phyloP scores from a whole-genome alignment of 2,329 filamentous ascomycete genomes.

The Alternaria sp. region DNA sequence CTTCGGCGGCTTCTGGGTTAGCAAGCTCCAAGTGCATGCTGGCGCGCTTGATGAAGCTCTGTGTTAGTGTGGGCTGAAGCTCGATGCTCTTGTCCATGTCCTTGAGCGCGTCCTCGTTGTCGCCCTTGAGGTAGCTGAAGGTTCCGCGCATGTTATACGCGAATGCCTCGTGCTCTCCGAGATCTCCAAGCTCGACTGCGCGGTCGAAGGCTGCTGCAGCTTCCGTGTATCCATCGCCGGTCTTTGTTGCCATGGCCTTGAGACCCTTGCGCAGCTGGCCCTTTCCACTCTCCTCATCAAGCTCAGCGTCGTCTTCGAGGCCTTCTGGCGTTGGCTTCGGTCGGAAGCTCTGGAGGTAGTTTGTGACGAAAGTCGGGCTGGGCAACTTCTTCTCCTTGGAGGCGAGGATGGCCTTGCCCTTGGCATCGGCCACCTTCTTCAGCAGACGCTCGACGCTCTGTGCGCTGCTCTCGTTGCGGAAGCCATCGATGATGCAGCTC shows the following conservation, averaged over 20 bases:
- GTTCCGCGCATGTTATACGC: slow-evolving; percentile 97
- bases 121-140: slow-evolving; percentile 90
- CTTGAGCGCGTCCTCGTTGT: slow-evolving; percentile 80
- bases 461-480: slow-evolving; percentile 89
- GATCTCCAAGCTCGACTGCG: slow-evolving; percentile 81
- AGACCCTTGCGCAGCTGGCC: slow-evolving; percentile 87
- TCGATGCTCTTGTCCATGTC: slow-evolving; percentile 95
- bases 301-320: slow-evolving; percentile 81
- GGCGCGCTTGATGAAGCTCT: slow-evolving; percentile 98
- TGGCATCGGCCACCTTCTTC: slow-evolving; percentile 96
- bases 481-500: slow-evolving; percentile 98
- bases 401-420: slow-evolving; percentile 87
- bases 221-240: slow-evolving; percentile 89
- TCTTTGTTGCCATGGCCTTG: slow-evolving; percentile 82
- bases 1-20: slow-evolving; percentile 83
- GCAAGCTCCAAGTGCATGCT: slow-evolving; percentile 96
- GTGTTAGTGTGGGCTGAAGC: slow-evolving; percentile 84
- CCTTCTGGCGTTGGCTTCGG: slow-evolving; percentile 80
- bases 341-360: slow-evolving; percentile 99
- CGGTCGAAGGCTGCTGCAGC: slow-evolving; percentile 86
- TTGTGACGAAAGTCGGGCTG: slow-evolving; percentile 95
- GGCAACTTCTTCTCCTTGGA: slow-evolving; percentile 86
- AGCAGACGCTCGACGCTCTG: slow-evolving; percentile 90
- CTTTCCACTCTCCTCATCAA: slow-evolving; percentile 80
- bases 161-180: slow-evolving; percentile 85